Base-by-base conservation (phyloP, 805 yeast genomes). In the Metschnikowia picachoensis region DNA sequence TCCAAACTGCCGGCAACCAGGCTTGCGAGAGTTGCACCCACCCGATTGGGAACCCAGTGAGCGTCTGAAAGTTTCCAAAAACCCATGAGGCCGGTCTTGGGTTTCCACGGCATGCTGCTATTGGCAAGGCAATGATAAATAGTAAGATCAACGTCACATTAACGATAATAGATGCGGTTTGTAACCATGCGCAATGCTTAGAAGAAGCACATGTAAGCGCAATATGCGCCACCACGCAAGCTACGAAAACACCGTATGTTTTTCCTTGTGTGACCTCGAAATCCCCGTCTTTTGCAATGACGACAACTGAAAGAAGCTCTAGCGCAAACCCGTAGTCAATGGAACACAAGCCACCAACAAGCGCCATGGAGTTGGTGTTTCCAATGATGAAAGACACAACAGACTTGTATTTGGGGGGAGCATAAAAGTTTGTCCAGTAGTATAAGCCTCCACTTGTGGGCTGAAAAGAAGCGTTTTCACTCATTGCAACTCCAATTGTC, bases 391-490 rank as follows among this genome's bases (percentile, higher is more conserved):
- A 64, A 28, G 62, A 56, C 3, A 63, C 43, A 15, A 50, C 36
- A 12, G 63, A 60, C 51, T 57, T 60, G 39, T 37, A 53, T 31
- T 39, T 45, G 5, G 59, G 56, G 2, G 88, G 90, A 25, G 89
- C 80, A 59, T 80, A 83, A 59, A 80, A 74, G 61, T 73, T 80
- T 1, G 87, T 79, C 82, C 85, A 64, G 62, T 77, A 80, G 59
- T 82, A 85, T 34, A 85, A 66, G 8, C 91, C 91, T 44, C 91
- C 91, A 16, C 85, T 78, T 1, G 91, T 84, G 27, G 92, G 91
- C 52, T 82, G 76, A 1, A 89, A 77, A 32, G 83, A 76, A 1
- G 85, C 87, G 50, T 83, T 62, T 56, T 83, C 85, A 6, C 86
- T 72, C 81, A 85, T 77, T 14, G 84, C 71, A 8, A 76, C 51